phyloP scores from a whole-genome alignment of 306 rosid species.

The Psophocarpus tetragonolobus region DNA sequence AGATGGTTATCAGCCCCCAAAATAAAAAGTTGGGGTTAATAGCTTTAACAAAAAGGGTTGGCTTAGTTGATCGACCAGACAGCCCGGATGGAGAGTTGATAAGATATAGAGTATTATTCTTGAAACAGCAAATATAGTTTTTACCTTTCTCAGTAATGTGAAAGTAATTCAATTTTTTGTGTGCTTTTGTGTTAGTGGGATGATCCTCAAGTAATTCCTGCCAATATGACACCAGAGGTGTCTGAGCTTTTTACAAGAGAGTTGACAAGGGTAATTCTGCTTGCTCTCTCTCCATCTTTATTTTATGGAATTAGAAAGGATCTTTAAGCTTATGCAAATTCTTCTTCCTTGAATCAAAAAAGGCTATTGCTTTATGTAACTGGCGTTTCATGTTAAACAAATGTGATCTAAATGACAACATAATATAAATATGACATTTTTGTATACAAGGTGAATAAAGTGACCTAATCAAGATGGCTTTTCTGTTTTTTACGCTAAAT shows the following conservation, averaged over 20 bases:
- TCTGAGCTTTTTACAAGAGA: constrained; percentile 96
- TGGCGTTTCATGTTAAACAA: neutral
- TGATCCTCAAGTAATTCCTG: constrained; percentile 87
- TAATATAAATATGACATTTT: neutral
- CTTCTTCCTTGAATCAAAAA: constrained; percentile 10
- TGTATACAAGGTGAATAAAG: constrained; percentile 4
- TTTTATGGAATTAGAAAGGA: constrained; percentile 24
- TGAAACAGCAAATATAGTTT: constrained; percentile 7
- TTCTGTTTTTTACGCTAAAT: neutral
- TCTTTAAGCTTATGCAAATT: neutral
- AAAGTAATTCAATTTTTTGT: constrained; percentile 30
- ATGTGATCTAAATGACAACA: neutral
- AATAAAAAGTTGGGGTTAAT: constrained; percentile 80
- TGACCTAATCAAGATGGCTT: neutral
- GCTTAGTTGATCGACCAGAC: constrained; percentile 75
- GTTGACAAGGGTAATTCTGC: constrained; percentile 78
- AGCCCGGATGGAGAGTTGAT: constrained; percentile 85
- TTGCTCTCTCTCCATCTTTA: constrained; percentile 36
- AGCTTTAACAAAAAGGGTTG: constrained; percentile 72
- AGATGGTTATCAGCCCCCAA: constrained; percentile 99
- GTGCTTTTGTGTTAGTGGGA: constrained; percentile 71
- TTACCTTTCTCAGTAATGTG: constrained; percentile 18
- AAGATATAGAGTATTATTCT: constrained; percentile 77
- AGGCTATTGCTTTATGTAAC: neutral
- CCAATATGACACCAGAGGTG: constrained; percentile 78